Percentiles rank a stretch among this genome's conserved stretches.
phyloP scores from a whole-genome alignment of 495 filamentous ascomycete genomes.

The Aspergillus sclerotioniger region DNA sequence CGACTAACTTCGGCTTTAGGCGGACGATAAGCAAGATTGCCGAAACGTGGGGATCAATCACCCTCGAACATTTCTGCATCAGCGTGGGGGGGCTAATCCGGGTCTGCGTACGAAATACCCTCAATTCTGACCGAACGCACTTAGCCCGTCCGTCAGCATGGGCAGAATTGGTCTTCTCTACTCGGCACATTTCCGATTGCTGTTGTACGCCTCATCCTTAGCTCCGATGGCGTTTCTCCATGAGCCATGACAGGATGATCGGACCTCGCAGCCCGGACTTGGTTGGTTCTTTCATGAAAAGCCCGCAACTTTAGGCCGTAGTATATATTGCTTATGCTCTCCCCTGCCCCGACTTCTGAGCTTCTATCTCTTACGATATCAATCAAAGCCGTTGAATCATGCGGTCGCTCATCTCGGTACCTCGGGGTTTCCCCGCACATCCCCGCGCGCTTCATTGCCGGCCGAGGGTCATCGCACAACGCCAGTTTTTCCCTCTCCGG shows the following conservation, averaged over 20 bases:
- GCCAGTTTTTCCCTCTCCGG: constrained; percentile 7
- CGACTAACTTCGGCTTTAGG: too few relatives aligned
- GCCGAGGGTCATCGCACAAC: constrained; percentile 17
- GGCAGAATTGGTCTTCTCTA: background rate
- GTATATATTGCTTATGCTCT: background rate
- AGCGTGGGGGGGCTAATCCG: too few relatives aligned
- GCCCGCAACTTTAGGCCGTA: background rate
- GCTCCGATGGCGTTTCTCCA: constrained; percentile 16
- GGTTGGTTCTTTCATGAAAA: background rate
- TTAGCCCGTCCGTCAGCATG: background rate
- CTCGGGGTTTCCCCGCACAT: constrained; percentile 30
- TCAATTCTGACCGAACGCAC: too few relatives aligned
- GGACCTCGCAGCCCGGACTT: background rate
- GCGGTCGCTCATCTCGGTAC: constrained; percentile 22
- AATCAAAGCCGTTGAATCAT: constrained; percentile 18
- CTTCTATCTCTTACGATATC: background rate
- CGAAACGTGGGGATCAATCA: too few relatives aligned
- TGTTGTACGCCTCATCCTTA: constrained; percentile 18
- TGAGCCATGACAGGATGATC: background rate
- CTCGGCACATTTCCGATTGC: constrained; percentile 36
- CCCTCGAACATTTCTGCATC: too few relatives aligned
- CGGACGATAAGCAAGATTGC: too few relatives aligned
- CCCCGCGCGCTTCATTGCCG: constrained; percentile 29
- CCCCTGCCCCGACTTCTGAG: background rate
- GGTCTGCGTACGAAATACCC: too few relatives aligned